Evolutionary conservation across 805 yeast genomes (phyloP).

Genomic region (Yamadazyma phyllophila): DNA sequence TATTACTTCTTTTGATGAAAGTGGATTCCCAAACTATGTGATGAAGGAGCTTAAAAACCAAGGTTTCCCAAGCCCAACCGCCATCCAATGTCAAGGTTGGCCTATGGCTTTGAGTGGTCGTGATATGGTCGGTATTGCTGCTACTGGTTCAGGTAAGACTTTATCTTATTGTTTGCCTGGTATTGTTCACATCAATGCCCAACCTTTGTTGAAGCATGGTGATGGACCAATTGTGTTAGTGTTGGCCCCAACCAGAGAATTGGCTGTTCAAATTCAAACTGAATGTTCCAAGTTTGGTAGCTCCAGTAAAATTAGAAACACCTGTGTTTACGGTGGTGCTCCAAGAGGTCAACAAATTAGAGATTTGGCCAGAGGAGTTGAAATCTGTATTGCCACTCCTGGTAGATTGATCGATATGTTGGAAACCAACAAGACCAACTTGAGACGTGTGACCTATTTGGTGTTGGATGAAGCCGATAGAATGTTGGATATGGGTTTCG

Average conservation of each 20-base stretch:
- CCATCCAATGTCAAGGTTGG: constrained; percentile 99
- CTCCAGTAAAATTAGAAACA: constrained; percentile 90
- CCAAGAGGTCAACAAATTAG: constrained; percentile 97
- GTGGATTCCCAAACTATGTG: constrained; percentile 96
- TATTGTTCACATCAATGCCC: constrained; percentile 97
- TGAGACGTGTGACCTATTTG: constrained; percentile 93
- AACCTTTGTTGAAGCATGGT: constrained; percentile 87
- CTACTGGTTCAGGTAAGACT: constrained; percentile 99
- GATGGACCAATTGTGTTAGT: constrained; percentile 97
- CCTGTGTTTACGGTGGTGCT: constrained; percentile 99
- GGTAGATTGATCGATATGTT: constrained; percentile 98
- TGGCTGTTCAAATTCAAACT: constrained; percentile 94
- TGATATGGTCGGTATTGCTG: constrained; percentile 98
- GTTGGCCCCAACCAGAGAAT: constrained; percentile 97
- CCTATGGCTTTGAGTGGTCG: constrained; percentile 99
- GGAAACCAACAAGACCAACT: constrained; percentile 90
- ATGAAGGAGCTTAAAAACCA: constrained; percentile 82
- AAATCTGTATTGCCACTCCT: constrained; percentile 96
- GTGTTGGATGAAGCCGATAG: constrained; percentile 99
- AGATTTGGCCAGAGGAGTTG: constrained; percentile 92
- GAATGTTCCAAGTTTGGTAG: constrained; percentile 95
- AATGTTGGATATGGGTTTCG: constrained; percentile 99
- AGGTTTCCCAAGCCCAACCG: constrained; percentile 93
- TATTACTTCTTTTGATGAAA: constrained; percentile 88
- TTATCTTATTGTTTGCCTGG: constrained; percentile 95